Evolutionary conservation across 2,329 filamentous ascomycete species (phyloP).

Genomic region (Trichoderma gracile): DNA sequence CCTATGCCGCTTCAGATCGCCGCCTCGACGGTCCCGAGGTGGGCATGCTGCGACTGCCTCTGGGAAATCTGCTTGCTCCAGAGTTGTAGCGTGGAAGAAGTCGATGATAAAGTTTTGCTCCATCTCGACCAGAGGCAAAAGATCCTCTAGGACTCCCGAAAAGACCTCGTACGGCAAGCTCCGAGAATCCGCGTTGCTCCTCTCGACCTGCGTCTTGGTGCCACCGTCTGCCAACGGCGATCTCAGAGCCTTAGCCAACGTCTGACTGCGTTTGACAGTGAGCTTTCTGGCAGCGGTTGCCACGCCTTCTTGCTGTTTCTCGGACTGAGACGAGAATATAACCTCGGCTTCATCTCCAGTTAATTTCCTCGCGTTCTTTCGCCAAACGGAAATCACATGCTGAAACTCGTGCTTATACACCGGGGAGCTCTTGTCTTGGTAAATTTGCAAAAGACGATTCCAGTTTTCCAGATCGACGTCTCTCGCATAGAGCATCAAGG

Average conservation of each 20-base stretch:
- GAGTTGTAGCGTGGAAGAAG: conserved; percentile 91
- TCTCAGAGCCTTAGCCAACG: conserved; percentile 71
- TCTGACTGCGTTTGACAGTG: conserved; percentile 92
- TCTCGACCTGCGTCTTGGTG: conserved; percentile 53
- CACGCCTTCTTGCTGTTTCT: conserved; percentile 81
- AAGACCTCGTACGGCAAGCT: conserved; percentile 81
- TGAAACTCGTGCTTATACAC: conserved; percentile 83
- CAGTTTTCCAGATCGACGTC: conserved; percentile 82
- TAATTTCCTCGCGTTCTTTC: conserved; percentile 72
- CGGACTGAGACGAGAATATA: conserved; percentile 79
- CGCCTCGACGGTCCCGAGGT: conserved; percentile 68
- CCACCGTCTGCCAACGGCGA: conserved; percentile 65
- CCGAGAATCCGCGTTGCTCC: conserved; percentile 61
- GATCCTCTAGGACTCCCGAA: conserved; percentile 74
- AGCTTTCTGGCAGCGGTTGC: conserved; percentile 80
- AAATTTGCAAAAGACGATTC: conserved; percentile 75
- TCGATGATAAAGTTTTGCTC: conserved; percentile 98
- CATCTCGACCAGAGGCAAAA: conserved; percentile 79
- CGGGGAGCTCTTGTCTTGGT: conserved; percentile 73
- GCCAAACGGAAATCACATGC: conserved; percentile 76
- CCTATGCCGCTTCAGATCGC: conserved; percentile 71
- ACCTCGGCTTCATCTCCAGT: conserved; percentile 77
- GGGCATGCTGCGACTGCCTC: conserved; percentile 69
- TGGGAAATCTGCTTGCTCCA: conserved; percentile 78
- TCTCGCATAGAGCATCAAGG: conserved; percentile 82